Evolutionary conservation across 768 basidiomycete genomes (phyloP).

Genomic region (Lentinula sp.): DNA sequence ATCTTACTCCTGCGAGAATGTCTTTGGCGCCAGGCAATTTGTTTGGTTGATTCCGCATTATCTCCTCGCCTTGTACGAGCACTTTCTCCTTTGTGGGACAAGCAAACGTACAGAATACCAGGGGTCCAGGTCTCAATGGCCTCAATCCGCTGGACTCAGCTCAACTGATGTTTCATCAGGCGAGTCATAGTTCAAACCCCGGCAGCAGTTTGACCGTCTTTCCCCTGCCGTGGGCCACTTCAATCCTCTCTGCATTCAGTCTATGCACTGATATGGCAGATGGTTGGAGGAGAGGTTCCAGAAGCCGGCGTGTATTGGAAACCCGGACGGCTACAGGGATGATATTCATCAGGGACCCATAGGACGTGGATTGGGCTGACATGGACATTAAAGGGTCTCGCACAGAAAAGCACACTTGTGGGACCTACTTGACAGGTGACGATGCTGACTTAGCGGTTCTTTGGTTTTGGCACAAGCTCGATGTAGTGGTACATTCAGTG

Average conservation of each 20-base stretch:
- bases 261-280: neutral
- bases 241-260: conserved; percentile 1
- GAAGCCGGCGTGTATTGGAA: conserved; percentile 3
- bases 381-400: conserved; percentile 1
- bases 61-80: neutral
- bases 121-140: neutral
- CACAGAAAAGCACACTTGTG: neutral
- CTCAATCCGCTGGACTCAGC: conserved; percentile 2
- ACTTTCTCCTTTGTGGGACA: neutral
- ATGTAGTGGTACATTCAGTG: neutral
- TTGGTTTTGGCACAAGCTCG: conserved; percentile 1
- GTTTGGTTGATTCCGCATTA: neutral
- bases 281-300: conserved; percentile 3
- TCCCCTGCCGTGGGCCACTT: conserved; percentile 5
- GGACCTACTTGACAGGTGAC: neutral
- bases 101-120: conserved; percentile 2
- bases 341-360: neutral
- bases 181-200: conserved; percentile 2
- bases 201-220: conserved; percentile 4
- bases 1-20: neutral
- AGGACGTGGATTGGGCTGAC: conserved; percentile 1
- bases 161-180: neutral
- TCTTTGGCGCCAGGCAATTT: neutral
- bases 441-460: neutral
- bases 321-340: conserved; percentile 1